Evolutionary conservation across 2,329 filamentous ascomycete genomes (phyloP), one percentile per base, ranked within the genome.

Genomic region (Apiospora arundinis): DNA sequence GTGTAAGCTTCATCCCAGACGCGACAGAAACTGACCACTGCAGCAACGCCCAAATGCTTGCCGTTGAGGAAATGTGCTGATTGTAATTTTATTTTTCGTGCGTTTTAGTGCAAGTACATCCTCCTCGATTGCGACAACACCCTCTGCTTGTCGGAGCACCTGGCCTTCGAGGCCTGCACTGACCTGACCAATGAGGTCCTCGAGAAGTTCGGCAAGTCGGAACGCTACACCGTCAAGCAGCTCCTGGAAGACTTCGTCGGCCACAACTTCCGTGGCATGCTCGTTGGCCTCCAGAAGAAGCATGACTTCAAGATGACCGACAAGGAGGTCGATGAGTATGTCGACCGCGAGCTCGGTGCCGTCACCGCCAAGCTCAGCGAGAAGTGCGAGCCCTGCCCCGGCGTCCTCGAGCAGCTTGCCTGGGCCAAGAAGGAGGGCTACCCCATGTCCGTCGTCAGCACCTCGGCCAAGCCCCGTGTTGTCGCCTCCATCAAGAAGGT

Each of bases 231-330:
- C 4, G 90, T 90, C 74, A 88, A 90, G 16, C 85, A 90, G 77
- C 89, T 94, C 72, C 90, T 94, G 79, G 85, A 87, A 74, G 90
- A 93, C 81, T 94, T 93, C 78, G 91, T 94, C 74, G 92, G 92
- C 76, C 90, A 93, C 81, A 94, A 93, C 85, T 94, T 94, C 86
- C 91, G 92, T 74, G 91, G 91, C 79, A 94, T 94, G 91, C 90
- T 94, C 81, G 81, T 86, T 71, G 88, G 87, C 70, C 86, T 94
- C 69, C 89, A 92, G 82, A 85, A 88, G 80, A 92, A 92, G 83
- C 91, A 91, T 83, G 84, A 85, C 80, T 93, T 94, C 82, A 83
- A 85, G 71, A 87, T 94, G 83, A 77, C 81, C 23, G 80, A 85
- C 18, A 87, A 88, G 2, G 91, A 93, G 75, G 82, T 92, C 67